Base-by-base conservation (phyloP, 768 basidiomycete species). In the Mycena alexandri region DNA sequence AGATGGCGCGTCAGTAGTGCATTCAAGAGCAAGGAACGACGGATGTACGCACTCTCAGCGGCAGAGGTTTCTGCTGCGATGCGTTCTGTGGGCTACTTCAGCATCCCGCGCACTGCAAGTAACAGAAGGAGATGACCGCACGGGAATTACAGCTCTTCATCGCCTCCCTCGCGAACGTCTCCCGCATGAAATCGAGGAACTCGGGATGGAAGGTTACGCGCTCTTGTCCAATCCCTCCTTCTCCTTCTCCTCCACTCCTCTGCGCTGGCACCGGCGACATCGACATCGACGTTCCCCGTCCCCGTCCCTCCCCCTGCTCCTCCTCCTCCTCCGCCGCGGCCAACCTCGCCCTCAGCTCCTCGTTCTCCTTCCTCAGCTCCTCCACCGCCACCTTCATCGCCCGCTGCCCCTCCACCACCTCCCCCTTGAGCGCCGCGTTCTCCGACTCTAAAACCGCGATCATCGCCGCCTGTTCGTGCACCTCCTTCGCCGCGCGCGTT, bases 401-500 rank as follows among this genome's bases (percentile, higher is more conserved):
- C 22, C 29, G 6, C 3, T 29, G 29, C 29, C n/a, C n/a, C n/a
- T 29, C 29, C 29, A 29, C 46, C 11, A 36, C 19, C 46, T 38
- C 7, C n/a, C n/a, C 29, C 13, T 41, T 33, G n/a, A 58, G 56
- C 25, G 19, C 51, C 5, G 41, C 29, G 16, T 54, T 62, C 42
- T 62, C 61, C 42, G 51, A 33, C 41, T 54, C 59, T 22, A 61
- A 19, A 6, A 38, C 48, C 38, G 38, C 48, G 38, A 61, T 53
- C 29, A 34, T n/a, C 19, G 24, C 52, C 2, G 60, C 24, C 29
- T 43, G 60, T 2, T 43, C 41, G 5, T 33, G 36, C 22, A 51
- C 7, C 50, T 51, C 46, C 57, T 44, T 52, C 25, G 47, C 38
- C n/a, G 19, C 19, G 42, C 63, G 63, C 29, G 56, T 65, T 29